phyloP scores from a whole-genome alignment of 805 yeast species.

The Wickerhamomyces xylosicus region DNA sequence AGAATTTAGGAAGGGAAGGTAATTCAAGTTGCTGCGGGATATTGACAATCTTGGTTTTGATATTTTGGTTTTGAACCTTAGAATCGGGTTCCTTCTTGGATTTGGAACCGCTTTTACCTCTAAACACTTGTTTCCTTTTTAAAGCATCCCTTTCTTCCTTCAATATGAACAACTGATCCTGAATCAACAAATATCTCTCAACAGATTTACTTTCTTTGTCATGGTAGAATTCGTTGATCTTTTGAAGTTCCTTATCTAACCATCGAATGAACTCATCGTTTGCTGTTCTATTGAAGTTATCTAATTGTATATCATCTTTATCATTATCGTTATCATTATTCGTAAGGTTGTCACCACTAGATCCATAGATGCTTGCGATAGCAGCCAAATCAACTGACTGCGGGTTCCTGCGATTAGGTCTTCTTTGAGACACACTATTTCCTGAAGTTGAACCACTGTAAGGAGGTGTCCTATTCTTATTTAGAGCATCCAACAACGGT shows the following conservation, averaged over 20 bases:
- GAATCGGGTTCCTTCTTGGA: constrained; percentile 3
- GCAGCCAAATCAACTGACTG: not conserved
- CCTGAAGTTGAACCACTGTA: not conserved
- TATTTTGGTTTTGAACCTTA: constrained; percentile 5
- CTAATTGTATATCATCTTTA: constrained; percentile 5
- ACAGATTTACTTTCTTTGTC: constrained; percentile 51
- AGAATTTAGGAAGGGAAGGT: constrained; percentile 31
- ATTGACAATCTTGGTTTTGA: constrained; percentile 10
- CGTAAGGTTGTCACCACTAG: not conserved
- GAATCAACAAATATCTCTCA: constrained; percentile 48
- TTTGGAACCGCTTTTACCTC: constrained; percentile 7
- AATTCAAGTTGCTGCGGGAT: constrained; percentile 23
- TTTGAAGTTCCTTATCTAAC: constrained; percentile 52
- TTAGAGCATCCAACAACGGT: constrained; percentile 9
- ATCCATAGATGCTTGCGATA: not conserved
- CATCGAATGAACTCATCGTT: constrained; percentile 47
- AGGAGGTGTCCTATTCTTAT: not conserved
- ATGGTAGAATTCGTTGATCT: constrained; percentile 51
- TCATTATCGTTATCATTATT: not conserved
- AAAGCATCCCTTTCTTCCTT: constrained; percentile 37
- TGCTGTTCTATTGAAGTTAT: constrained; percentile 23
- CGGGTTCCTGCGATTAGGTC: not conserved
- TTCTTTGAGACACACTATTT: no score
- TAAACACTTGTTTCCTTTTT: constrained; percentile 5
- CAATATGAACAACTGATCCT: constrained; percentile 59